Conservation (phyloP, 2,329 filamentous ascomycete species). For the Colletotrichum horii region DNA sequence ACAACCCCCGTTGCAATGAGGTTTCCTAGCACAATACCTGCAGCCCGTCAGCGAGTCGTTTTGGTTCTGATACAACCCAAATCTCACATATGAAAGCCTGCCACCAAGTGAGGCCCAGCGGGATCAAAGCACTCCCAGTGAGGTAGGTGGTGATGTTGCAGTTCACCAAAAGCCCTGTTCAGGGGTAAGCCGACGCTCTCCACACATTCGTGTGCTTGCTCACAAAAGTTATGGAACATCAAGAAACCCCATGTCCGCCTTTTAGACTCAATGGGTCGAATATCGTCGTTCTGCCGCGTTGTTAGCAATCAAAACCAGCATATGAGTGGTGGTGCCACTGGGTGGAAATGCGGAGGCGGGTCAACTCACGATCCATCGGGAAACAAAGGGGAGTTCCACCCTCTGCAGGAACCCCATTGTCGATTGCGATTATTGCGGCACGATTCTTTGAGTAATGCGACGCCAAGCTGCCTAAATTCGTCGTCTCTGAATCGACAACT, state of each 20-base stretch:
- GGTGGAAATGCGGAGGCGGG: neutral
- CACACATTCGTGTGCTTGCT: neutral
- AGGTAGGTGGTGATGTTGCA: constrained; percentile 47
- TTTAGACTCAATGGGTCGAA: constrained; percentile 49
- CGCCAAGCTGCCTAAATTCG: neutral
- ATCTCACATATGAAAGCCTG: constrained; percentile 44
- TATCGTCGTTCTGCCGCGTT: constrained; percentile 49
- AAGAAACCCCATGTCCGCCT: constrained; percentile 47
- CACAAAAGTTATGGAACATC: constrained; percentile 51
- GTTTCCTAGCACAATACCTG: constrained; percentile 41
- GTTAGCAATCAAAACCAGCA: neutral
- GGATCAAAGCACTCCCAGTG: constrained; percentile 45
- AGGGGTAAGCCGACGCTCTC: neutral
- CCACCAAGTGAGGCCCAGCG: constrained; percentile 46
- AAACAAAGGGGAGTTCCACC: constrained; percentile 33
- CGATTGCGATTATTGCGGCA: neutral
- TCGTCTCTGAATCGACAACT: neutral
- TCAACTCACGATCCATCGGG: constrained; percentile 34
- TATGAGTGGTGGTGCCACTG: neutral
- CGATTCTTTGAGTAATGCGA: neutral
- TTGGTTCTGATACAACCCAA: neutral
- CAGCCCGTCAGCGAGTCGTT: neutral
- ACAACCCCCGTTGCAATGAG: constrained; percentile 42
- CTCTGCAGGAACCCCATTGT: constrained; percentile 31
- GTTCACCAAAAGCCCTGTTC: constrained; percentile 50